Percentiles rank a stretch among this genome's conserved stretches.
These are phyloP conservation scores for Bipolaris oryzae DNA, from an alignment of 2,329 filamentous ascomycete genomes.

Conservation along the genomic window DNA sequence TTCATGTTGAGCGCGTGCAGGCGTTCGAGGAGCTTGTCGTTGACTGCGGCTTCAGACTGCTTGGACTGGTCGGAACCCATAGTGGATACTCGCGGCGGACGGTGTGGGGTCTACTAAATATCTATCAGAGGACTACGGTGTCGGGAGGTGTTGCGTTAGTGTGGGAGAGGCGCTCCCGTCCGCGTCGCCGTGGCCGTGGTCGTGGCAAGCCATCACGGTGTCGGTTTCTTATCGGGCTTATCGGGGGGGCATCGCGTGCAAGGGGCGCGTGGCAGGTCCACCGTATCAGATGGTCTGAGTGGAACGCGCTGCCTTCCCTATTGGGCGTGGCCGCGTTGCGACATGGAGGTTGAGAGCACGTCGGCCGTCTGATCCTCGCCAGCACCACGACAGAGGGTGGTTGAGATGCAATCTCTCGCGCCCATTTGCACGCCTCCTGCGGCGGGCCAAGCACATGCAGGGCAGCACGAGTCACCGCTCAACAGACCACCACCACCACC, in stretches of 20 bases:
- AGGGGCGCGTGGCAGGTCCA: conserved; percentile 24
- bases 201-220: conserved; percentile 16
- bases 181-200: too few relatives aligned
- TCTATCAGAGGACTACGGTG: too few relatives aligned
- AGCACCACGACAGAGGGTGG: background rate
- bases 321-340: conserved; percentile 1
- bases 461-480: background rate
- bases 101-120: conserved; percentile 1
- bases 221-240: conserved; percentile 25
- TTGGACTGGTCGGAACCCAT: conserved; percentile 48
- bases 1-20: conserved; percentile 55
- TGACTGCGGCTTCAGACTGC: conserved; percentile 43
- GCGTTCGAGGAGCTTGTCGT: conserved; percentile 50
- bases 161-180: conserved; percentile 8
- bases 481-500: too few relatives aligned
- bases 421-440: background rate
- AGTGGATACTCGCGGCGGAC: conserved; percentile 1
- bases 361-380: background rate
- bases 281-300: conserved; percentile 14
- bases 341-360: background rate
- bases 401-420: background rate
- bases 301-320: conserved; percentile 1
- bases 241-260: conserved; percentile 23
- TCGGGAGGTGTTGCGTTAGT: conserved; percentile 5
- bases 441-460: background rate